phyloP scores from a whole-genome alignment of 257 asterid species.

The Pogostemon cablin region DNA sequence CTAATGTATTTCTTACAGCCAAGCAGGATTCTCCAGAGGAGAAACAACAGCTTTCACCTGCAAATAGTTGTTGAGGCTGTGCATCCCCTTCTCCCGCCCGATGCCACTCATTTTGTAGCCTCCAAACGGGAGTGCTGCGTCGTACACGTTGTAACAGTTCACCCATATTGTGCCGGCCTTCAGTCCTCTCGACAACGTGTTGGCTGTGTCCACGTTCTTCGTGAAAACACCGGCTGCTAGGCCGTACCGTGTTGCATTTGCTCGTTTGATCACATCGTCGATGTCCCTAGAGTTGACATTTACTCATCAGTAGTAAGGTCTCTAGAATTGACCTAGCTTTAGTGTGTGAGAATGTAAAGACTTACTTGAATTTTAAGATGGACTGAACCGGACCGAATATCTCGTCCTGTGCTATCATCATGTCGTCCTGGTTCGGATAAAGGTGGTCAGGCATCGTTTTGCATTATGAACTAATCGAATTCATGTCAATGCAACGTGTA shows the following conservation, averaged over 20 bases:
- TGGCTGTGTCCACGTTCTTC: conserved; percentile 56
- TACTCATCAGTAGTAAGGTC: not conserved
- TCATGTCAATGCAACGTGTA: conserved; percentile 19
- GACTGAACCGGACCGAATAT: conserved; percentile 84
- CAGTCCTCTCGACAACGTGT: conserved; percentile 65
- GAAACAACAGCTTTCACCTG: conserved; percentile 85
- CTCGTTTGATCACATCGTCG: conserved; percentile 69
- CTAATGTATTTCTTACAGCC: conserved; percentile 47
- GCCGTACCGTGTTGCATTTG: conserved; percentile 65
- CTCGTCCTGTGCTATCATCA: conserved; percentile 77
- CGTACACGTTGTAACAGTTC: conserved; percentile 73
- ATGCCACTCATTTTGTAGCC: conserved; percentile 91
- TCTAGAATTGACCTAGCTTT: not conserved
- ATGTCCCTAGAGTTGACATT: conserved; percentile 44
- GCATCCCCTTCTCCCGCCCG: conserved; percentile 75
- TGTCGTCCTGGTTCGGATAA: conserved; percentile 52
- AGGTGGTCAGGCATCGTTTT: not conserved
- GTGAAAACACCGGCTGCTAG: conserved; percentile 89
- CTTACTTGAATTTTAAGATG: conserved; percentile 79
- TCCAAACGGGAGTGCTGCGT: conserved; percentile 75
- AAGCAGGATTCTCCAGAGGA: conserved; percentile 69
- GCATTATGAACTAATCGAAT: not conserved
- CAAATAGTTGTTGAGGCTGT: conserved; percentile 72
- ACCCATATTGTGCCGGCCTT: conserved; percentile 77
- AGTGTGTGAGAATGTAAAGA: not conserved